Base-by-base conservation (phyloP, 73 alveolate species). In the Effrenium voratum region DNA sequence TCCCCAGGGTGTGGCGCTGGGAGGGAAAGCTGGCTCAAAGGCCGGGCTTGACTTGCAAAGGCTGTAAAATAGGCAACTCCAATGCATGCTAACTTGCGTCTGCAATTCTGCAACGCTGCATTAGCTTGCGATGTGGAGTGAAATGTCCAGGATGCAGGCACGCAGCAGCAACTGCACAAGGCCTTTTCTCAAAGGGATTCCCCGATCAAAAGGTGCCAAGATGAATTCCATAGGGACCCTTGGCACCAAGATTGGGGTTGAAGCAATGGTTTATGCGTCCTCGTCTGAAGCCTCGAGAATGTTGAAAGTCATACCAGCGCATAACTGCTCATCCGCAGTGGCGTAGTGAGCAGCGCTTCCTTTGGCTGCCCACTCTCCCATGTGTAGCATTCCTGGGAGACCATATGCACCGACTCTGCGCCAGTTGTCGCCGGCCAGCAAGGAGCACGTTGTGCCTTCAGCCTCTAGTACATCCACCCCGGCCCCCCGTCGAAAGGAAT, bases 51-150 rank as follows among this genome's bases (percentile, higher is more conserved):
- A 22, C 40, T 22, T 60, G 40, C 75, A 22, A 36, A 32, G 15
- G 75, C 28, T 32, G 75, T 22, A 60, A 60, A 3, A 4, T 36
- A 32, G 12, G 75, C 38, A 60, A 60, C 75, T 60, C 75, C 75
- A 60, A 60, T 60, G 36, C 38, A 60, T 60, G 75, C 75, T 60
- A 60, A 60, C 75, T 60, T 60, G 75, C 75, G 75, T 60, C 75
- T 60, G 75, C 75, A 60, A 60, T 60, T 60, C 75, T 60, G 75
- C 75, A 60, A 60, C 75, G 75, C 75, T 60, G 75, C 75, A 60
- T 24, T 8, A 60, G 75, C 75, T 24, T 36, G 75, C 75, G 36
- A 60, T 60, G 75, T 22, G 75, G 75, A 60, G 75, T 60, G 75
- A 60, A 32, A 60, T 60, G 75, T 60, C 28, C n/a, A n/a, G n/a